Evolutionary conservation across 495 filamentous ascomycete species (phyloP), one percentile per base, ranked within the genome.

Genomic region (Penicillium diatomitis): DNA sequence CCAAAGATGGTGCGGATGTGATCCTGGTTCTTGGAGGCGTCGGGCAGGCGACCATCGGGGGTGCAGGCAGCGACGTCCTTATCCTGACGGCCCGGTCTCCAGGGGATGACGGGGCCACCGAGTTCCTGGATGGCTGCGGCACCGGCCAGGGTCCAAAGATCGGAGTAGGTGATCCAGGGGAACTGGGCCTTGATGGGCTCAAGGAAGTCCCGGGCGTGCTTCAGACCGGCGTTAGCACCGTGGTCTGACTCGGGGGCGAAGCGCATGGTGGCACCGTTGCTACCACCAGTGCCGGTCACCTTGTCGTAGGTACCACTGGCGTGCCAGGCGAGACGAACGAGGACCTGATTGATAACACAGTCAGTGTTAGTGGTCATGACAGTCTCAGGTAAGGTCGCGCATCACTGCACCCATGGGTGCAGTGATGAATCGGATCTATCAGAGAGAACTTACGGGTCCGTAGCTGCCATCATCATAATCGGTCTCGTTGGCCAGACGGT

Each of bases 401-500:
- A 20, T 20, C 20, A 20, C 20, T 20, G 20, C 20, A 20, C 20
- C 20, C n/a, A n/a, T n/a, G n/a, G n/a, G n/a, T n/a, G n/a, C n/a
- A 20, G 20, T 20, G 20, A 20, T 20, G 20, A 20, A 20, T 20
- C 20, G 20, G 20, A 20, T 20, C 20, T 20, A 20, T 20, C 20
- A 20, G 20, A 20, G 20, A 20, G 20, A 37, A 64, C 73, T 63
- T 69, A 79, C 90, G 32, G 92, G 92, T 48, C 88, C 92, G 63
- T 95, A 98, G 72, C 84, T 89, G 55, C 92, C 92, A 68, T 98
- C 91, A 64, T 96, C 92, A 61, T 96, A 96, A 50, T 96, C 88
- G 53, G 92, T 88, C 59, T 92, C 80, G 70, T 95, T 85, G 67
- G 90, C 83, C 40, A 98, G 72, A 32, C 73, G 70, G 57, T 73